Conservation (phyloP, 139 green algal genomes). For the Micractinium sp. region DNA sequence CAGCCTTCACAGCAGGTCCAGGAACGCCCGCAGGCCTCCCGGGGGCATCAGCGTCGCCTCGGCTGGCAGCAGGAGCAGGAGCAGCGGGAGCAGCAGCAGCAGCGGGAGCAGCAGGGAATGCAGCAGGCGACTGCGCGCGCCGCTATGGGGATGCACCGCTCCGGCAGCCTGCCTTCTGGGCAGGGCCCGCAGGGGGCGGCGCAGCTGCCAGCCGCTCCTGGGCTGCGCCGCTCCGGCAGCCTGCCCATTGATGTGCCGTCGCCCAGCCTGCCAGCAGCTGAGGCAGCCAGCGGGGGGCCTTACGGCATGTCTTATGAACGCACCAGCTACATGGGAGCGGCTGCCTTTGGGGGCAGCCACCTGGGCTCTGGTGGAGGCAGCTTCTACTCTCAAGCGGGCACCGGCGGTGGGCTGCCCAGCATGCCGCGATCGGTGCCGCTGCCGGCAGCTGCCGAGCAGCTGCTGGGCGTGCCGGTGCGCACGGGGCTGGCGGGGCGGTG, state of each 20-base stretch:
- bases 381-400: no score
- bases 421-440: not conserved
- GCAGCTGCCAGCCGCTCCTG: not conserved
- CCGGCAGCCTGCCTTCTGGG: not conserved
- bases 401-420: no score
- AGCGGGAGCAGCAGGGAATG: not conserved
- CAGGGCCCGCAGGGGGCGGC: not conserved
- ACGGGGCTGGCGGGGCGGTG: constrained; percentile 14
- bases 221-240: constrained; percentile 8
- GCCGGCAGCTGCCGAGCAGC: not conserved
- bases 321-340: not conserved
- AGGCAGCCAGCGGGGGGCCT: no score
- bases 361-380: no score
- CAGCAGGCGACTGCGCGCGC: not conserved
- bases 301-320: not conserved
- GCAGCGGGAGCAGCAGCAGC: not conserved
- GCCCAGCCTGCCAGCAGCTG: not conserved
- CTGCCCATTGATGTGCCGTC: not conserved
- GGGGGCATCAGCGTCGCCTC: not conserved
- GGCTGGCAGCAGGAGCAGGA: not conserved
- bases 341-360: not conserved
- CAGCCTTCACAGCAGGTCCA: no score
- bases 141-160: not conserved
- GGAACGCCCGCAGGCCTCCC: not conserved
- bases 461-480: not conserved